phyloP scores from a whole-genome alignment of 305 asterid genomes.

The Fraxinus nigra region DNA sequence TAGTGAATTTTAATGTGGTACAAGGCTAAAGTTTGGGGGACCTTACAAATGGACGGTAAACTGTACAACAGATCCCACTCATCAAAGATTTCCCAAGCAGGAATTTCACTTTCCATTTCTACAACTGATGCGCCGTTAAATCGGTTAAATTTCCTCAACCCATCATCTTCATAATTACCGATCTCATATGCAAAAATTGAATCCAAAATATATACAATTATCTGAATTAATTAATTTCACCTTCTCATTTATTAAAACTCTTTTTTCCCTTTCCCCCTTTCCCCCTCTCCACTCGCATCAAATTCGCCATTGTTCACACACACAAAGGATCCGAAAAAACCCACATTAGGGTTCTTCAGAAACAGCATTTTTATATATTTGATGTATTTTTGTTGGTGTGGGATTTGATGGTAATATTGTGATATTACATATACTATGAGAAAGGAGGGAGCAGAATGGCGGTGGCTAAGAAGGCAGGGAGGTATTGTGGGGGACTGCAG shows the following conservation, averaged over 20 bases:
- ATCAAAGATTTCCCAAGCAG: background rate
- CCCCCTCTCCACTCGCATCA: background rate
- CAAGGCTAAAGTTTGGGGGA: no score
- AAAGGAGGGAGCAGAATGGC: constrained; percentile 56
- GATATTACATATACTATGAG: constrained; percentile 27
- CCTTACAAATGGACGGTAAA: background rate
- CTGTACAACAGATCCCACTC: constrained; percentile 13
- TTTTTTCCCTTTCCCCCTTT: background rate
- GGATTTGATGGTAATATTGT: background rate
- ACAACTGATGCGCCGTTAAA: background rate
- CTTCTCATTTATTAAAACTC: constrained; percentile 3
- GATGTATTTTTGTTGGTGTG: background rate
- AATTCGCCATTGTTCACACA: constrained; percentile 12
- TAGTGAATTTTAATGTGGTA: no score
- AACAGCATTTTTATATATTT: background rate
- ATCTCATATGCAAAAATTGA: background rate
- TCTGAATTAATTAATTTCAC: constrained; percentile 10
- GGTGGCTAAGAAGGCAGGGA: constrained; percentile 62
- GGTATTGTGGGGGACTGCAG: constrained; percentile 46
- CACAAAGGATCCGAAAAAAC: constrained; percentile 5
- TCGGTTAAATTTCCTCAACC: background rate
- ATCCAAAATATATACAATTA: background rate
- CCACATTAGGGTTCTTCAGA: constrained; percentile 29
- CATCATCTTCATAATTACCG: background rate
- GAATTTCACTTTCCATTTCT: background rate